These are phyloP conservation scores for Cucurbita moschata DNA, from an alignment of 306 rosid species.

Conservation along the genomic window DNA sequence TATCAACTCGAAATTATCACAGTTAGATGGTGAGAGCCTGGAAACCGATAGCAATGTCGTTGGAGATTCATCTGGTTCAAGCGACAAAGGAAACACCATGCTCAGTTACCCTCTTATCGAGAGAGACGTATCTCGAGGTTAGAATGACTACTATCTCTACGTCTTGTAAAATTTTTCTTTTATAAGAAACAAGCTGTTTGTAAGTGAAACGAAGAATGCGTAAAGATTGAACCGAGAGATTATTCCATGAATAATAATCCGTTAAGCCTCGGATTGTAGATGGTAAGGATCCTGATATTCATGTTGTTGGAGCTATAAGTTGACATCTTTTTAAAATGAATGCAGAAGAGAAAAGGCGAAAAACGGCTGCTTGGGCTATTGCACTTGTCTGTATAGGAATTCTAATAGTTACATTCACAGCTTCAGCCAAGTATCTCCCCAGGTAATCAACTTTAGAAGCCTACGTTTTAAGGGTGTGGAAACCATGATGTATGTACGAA, in stretches of 20 bases:
- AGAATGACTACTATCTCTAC: neutral
- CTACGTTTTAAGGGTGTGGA: neutral
- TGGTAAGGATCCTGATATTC: neutral
- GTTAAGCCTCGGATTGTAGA: neutral
- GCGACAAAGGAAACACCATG: neutral
- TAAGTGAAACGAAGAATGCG: neutral
- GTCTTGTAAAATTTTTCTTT: neutral
- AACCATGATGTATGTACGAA: neutral
- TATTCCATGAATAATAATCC: neutral
- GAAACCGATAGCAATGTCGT: slow-evolving; percentile 13
- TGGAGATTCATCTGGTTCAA: slow-evolving; percentile 15
- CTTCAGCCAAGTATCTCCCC: slow-evolving; percentile 42
- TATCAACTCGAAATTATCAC: slow-evolving; percentile 26
- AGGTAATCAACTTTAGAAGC: slow-evolving; percentile 21
- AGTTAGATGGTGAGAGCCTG: slow-evolving; percentile 15
- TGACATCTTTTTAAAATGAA: neutral
- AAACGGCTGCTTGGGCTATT: slow-evolving; percentile 55
- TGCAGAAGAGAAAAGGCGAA: slow-evolving; percentile 37
- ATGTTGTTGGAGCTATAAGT: neutral
- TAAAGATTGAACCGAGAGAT: neutral
- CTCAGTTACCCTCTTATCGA: slow-evolving; percentile 3
- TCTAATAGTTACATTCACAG: slow-evolving; percentile 33
- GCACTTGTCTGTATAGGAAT: slow-evolving; percentile 40
- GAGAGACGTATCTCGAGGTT: neutral
- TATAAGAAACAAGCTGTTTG: neutral